Base-by-base conservation (phyloP, 768 basidiomycete species). In the Xerocomellus amylosporus region DNA sequence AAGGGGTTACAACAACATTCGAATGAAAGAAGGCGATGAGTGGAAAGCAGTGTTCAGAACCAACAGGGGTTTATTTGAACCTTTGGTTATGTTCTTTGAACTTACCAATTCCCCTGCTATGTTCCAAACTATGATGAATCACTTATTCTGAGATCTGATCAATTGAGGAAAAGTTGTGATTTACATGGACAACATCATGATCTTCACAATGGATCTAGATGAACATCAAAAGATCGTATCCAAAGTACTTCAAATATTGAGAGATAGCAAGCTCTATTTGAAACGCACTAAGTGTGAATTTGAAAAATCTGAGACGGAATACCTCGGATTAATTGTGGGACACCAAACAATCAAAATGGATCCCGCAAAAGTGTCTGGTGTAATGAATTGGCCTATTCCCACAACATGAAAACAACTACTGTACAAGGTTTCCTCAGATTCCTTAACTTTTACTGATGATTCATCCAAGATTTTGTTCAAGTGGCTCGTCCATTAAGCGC, bases 121-220 rank as follows among this genome's bases (percentile, higher is more conserved):
- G 0, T 71, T 66, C 45, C 72, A 71, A 45, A 53, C 39, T 0
- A 56, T 66, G 45, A 69, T 71, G 58, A 62, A 72, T 24, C 28
- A 50, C 9, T 10, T 66, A 2, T 60, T 70, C 28, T 8, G 44
- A 0, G 53, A 64, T 15, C 56, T 66, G 3, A 41, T 57, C 8
- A 33, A 28, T 2, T 0, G 17, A 12, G 56, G 46, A 15, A 53
- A 62, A 1, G 57, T 73, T 0, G n/a, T 63, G 0, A 56, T 72
- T 2, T 79, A 77, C 44, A 75, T 78, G 9, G 73, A 78, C 41
- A 70, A 79, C 43, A 77, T 78, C 2, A 66, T 77, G 0, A 64
- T 76, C 0, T 77, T 65, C 47, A 73, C 70, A 0, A 38, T 49
- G 30, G 56, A 51, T 0, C 66, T 66, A 3, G 56, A 71, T 0